These are phyloP conservation scores for Rachicladosporium sp. DNA, from an alignment of 2,329 filamentous ascomycete genomes.

Conservation along the genomic window DNA sequence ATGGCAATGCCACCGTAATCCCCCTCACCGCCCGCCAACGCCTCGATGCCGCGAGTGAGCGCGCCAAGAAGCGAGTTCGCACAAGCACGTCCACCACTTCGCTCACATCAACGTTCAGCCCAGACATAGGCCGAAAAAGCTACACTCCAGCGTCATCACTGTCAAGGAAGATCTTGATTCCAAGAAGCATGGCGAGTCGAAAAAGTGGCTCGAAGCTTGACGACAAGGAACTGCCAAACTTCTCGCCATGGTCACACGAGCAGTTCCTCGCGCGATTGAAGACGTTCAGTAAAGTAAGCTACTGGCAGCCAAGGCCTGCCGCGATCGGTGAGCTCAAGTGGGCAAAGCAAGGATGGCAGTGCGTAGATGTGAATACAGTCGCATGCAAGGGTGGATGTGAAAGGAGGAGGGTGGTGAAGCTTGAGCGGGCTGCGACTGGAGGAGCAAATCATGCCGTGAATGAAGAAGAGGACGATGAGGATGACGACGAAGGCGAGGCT, in stretches of 20 bases:
- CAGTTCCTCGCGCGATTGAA: constrained; percentile 70
- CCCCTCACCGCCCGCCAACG: constrained; percentile 16
- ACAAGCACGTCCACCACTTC: constrained; percentile 18
- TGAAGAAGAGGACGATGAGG: constrained; percentile 11
- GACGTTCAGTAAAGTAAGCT: constrained; percentile 80
- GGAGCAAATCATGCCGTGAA: neutral
- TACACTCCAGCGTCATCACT: constrained; percentile 9
- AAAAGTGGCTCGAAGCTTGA: constrained; percentile 1
- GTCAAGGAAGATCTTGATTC: constrained; percentile 21
- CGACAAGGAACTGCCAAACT: constrained; percentile 44
- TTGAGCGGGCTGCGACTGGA: constrained; percentile 42
- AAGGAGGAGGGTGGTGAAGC: constrained; percentile 69
- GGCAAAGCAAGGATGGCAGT: constrained; percentile 88
- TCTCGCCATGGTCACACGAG: constrained; percentile 73
- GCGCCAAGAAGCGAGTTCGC: constrained; percentile 20
- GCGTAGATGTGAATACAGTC: constrained; percentile 70
- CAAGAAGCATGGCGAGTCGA: constrained; percentile 6
- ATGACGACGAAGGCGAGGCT: constrained; percentile 43
- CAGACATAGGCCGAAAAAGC: constrained; percentile 5
- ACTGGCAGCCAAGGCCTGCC: constrained; percentile 88
- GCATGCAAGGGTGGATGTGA: constrained; percentile 70
- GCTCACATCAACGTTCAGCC: constrained; percentile 6
- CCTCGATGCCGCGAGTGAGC: constrained; percentile 13
- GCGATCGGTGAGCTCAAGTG: constrained; percentile 80
- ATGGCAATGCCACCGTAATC: constrained; percentile 25